phyloP scores from a whole-genome alignment of 2,329 filamentous ascomycete species.

The Neurospora crassa region DNA sequence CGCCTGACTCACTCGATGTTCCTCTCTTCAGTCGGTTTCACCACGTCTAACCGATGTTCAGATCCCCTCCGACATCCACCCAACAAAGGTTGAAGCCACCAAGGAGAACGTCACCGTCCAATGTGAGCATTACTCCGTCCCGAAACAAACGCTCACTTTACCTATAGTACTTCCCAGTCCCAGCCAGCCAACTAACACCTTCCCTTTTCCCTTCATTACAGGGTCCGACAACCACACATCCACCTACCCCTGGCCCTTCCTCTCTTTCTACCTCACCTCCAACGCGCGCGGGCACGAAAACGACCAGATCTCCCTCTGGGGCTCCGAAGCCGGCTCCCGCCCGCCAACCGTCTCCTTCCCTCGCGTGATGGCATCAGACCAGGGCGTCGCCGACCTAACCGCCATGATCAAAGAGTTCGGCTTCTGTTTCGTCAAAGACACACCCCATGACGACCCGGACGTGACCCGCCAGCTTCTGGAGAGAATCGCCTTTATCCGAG shows the following conservation, averaged over 20 bases:
- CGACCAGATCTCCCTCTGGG: constrained; percentile 23
- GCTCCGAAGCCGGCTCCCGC: constrained; percentile 25
- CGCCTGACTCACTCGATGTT: neutral
- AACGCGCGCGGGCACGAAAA: constrained; percentile 24
- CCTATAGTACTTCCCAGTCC: neutral
- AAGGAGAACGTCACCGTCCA: constrained; percentile 33
- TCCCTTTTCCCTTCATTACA: constrained; percentile 21
- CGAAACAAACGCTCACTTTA: neutral
- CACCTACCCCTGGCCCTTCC: constrained; percentile 55
- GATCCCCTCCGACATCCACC: constrained; percentile 35
- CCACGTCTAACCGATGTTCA: constrained; percentile 20
- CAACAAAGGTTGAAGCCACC: constrained; percentile 23
- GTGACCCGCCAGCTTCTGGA: constrained; percentile 67
- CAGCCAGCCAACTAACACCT: neutral
- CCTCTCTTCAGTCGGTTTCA: neutral
- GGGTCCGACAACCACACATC: constrained; percentile 62
- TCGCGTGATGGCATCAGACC: constrained; percentile 42
- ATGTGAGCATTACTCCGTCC: constrained; percentile 31
- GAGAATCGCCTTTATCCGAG: constrained; percentile 75
- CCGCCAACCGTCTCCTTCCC: constrained; percentile 53
- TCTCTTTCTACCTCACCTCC: constrained; percentile 35
- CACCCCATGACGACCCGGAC: constrained; percentile 54
- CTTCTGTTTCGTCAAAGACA: constrained; percentile 66
- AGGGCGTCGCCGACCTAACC: constrained; percentile 53
- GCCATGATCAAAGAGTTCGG: constrained; percentile 56